phyloP scores from a whole-genome alignment of 2,329 filamentous ascomycete species.

The Sporothrix inflata region DNA sequence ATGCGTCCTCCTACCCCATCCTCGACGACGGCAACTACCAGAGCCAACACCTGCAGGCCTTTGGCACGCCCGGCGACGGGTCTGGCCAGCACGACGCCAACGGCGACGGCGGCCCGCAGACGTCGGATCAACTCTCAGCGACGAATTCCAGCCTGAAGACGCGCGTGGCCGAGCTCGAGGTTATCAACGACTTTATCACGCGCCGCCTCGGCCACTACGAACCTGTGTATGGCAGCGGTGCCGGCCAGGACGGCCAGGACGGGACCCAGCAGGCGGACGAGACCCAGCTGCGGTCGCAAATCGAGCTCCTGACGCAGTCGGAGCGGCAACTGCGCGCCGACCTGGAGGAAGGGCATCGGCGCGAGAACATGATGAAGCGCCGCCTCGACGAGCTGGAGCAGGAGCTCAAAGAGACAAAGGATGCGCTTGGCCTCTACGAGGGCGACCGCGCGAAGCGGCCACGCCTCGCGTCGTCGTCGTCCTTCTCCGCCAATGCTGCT shows the following conservation, averaged over 20 bases:
- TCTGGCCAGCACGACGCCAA: slow-evolving; percentile 51
- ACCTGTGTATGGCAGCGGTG: slow-evolving; percentile 59
- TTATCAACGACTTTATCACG: slow-evolving; percentile 85
- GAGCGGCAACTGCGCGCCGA: slow-evolving; percentile 62
- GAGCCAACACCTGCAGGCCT: slow-evolving; percentile 52
- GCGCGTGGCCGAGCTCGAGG: slow-evolving; percentile 88
- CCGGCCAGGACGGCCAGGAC: slow-evolving; percentile 36
- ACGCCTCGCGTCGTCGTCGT: slow-evolving; percentile 34
- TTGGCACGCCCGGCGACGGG: slow-evolving; percentile 51
- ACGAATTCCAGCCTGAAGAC: slow-evolving; percentile 90
- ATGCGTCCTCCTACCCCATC: slow-evolving; percentile 73
- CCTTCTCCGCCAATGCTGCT: slow-evolving; percentile 11
- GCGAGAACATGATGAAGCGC: slow-evolving; percentile 81
- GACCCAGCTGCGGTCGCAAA: slow-evolving; percentile 54
- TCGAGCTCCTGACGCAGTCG: slow-evolving; percentile 59
- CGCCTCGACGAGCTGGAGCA: slow-evolving; percentile 78
- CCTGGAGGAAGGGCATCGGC: slow-evolving; percentile 74
- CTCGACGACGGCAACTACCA: slow-evolving; percentile 74
- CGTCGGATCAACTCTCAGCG: slow-evolving; percentile 77
- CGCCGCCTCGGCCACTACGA: slow-evolving; percentile 74
- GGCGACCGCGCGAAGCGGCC: slow-evolving; percentile 40
- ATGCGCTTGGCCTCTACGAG: slow-evolving; percentile 38
- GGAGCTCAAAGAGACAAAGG: slow-evolving; percentile 50
- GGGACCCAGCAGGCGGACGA: slow-evolving; percentile 49
- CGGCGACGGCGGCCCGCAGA: slow-evolving; percentile 63